A percentile compares a stretch with the other conserved stretches of the same genome.
phyloP scores from a whole-genome alignment of 768 basidiomycete genomes.

The Pulveroboletus sp. region DNA sequence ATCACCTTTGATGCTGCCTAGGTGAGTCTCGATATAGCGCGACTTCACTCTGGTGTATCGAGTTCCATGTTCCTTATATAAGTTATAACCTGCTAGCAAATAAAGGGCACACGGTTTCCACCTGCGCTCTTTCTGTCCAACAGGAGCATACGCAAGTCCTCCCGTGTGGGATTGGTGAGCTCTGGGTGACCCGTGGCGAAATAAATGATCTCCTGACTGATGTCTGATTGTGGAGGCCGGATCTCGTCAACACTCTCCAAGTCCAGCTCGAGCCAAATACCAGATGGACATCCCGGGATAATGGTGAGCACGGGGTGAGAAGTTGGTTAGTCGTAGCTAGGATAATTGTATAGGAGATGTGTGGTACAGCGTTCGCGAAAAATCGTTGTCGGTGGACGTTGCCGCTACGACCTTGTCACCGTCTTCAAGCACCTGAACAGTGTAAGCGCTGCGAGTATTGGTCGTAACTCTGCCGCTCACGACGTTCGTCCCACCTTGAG shows the following conservation, averaged over 20 bases:
- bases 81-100: neutral
- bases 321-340: constrained; percentile 15
- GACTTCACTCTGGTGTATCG: neutral
- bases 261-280: neutral
- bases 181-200: neutral
- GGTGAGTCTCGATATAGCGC: constrained; percentile 6
- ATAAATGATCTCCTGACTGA: constrained; percentile 10
- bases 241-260: neutral
- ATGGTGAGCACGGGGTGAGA: neutral
- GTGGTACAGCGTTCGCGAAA: constrained; percentile 15
- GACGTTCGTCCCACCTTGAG: constrained; percentile 19
- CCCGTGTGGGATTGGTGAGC: constrained; percentile 2
- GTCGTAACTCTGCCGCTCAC: constrained; percentile 19
- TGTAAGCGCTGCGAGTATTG: constrained; percentile 18
- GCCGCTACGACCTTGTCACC: constrained; percentile 20
- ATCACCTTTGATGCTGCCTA: constrained; percentile 6
- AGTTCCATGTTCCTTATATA: neutral
- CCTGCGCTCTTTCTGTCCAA: neutral
- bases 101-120: constrained; percentile 1
- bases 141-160: neutral
- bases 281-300: neutral
- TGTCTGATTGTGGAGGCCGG: neutral
- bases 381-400: constrained; percentile 22
- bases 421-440: constrained; percentile 11
- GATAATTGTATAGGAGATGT: constrained; percentile 4